These are phyloP conservation scores for Solanum chmielewskii DNA, from an alignment of 257 asterid species.

Conservation along the genomic window DNA sequence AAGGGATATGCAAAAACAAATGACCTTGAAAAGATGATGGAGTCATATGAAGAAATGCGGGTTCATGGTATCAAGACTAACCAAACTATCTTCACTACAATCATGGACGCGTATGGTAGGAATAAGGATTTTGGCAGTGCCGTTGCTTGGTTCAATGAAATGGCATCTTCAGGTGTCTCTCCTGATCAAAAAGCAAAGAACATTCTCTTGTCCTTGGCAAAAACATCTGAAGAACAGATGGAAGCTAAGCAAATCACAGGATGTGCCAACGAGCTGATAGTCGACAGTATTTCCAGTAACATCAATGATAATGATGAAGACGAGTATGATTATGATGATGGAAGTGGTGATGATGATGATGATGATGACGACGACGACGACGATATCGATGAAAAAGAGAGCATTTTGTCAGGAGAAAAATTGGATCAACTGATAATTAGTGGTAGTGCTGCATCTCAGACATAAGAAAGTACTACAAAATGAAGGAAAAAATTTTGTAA, in stretches of 20 bases:
- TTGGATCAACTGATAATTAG: background rate
- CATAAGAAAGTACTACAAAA: background rate
- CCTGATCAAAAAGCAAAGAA: constrained; percentile 91
- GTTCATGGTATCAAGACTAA: constrained; percentile 51
- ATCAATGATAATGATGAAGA: constrained; percentile 9
- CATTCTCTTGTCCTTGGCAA: constrained; percentile 72
- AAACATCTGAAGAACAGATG: constrained; percentile 57
- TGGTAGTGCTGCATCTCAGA: background rate
- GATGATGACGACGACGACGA: background rate
- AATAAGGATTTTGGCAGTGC: constrained; percentile 71
- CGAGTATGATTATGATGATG: constrained; percentile 1
- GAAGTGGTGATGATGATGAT: background rate
- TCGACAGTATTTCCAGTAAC: background rate
- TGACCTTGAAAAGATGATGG: constrained; percentile 77
- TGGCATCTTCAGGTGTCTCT: constrained; percentile 44
- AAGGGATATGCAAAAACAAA: constrained; percentile 71
- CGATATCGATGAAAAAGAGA: background rate
- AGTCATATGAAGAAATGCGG: constrained; percentile 68
- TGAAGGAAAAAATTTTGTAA: background rate
- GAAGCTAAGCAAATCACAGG: constrained; percentile 65
- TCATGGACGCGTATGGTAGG: constrained; percentile 91
- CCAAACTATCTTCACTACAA: constrained; percentile 59
- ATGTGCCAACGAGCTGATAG: background rate
- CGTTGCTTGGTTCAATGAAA: constrained; percentile 71
- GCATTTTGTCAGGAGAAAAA: background rate